Percentiles rank a stretch among this genome's conserved stretches.
These are phyloP conservation scores for Phtheirospermum japonicum DNA, from an alignment of 257 asterid species.

Conservation along the genomic window DNA sequence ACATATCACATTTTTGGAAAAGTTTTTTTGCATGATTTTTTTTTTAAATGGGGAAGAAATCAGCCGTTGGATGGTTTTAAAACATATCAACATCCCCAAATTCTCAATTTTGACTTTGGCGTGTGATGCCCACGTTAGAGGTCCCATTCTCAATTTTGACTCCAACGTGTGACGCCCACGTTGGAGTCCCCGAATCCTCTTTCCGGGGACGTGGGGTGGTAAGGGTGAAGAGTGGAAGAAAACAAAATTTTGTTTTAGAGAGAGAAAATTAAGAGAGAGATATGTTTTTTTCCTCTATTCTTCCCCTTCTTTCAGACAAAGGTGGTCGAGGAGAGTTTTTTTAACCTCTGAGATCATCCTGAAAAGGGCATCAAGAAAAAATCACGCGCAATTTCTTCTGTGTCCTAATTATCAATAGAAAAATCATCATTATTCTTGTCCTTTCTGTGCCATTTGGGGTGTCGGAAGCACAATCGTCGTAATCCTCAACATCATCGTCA, in stretches of 20 bases:
- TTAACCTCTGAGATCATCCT: conserved; percentile 93
- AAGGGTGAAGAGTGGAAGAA: conserved; percentile 18
- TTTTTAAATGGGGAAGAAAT: too few relatives aligned
- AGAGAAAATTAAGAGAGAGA: conserved; percentile 34
- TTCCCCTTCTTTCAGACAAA: conserved; percentile 69
- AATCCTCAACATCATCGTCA: too few relatives aligned
- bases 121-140: too few relatives aligned
- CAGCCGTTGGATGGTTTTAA: too few relatives aligned
- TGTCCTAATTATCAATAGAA: not conserved
- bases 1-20: too few relatives aligned
- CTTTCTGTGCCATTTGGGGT: too few relatives aligned
- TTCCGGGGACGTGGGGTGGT: conserved; percentile 24
- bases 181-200: conserved; percentile 11
- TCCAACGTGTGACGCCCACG: too few relatives aligned
- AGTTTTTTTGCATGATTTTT: too few relatives aligned
- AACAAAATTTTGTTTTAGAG: conserved; percentile 35
- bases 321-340: conserved; percentile 80
- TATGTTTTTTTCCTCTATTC: conserved; percentile 27
- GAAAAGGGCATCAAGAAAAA: conserved; percentile 56
- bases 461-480: too few relatives aligned
- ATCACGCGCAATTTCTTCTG: conserved; percentile 24
- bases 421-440: conserved; percentile 20
- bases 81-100: too few relatives aligned
- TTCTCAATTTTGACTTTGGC: too few relatives aligned
- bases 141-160: too few relatives aligned